These are phyloP conservation scores for Trichoderma sp. DNA, from an alignment of 2,329 filamentous ascomycete species.

Conservation along the genomic window DNA sequence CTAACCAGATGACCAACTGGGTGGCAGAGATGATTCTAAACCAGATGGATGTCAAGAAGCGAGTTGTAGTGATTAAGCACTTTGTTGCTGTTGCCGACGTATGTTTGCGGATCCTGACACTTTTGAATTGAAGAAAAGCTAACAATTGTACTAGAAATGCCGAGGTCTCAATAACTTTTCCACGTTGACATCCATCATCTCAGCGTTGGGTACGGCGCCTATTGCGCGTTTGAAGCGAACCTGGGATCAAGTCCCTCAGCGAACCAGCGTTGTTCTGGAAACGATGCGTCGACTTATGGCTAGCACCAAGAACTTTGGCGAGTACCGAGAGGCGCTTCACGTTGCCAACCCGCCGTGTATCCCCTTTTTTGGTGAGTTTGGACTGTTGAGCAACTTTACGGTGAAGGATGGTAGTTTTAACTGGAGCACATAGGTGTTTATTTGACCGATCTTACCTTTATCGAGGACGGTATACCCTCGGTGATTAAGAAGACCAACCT, in stretches of 20 bases:
- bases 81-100: slow-evolving; percentile 96
- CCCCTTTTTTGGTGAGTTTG: slow-evolving; percentile 80
- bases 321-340: slow-evolving; percentile 91
- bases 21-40: slow-evolving; percentile 98
- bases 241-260: slow-evolving; percentile 88
- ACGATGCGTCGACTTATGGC: slow-evolving; percentile 93
- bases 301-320: slow-evolving; percentile 96
- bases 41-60: slow-evolving; percentile 90
- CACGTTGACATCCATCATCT: slow-evolving; percentile 95
- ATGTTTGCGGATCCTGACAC: slow-evolving; percentile 39
- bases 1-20: slow-evolving; percentile 99
- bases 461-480: slow-evolving; percentile 95
- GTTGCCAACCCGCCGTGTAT: slow-evolving; percentile 94
- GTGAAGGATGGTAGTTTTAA: not conserved
- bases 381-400: not conserved
- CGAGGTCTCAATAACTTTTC: slow-evolving; percentile 93
- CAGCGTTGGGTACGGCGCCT: slow-evolving; percentile 87
- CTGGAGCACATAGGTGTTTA: slow-evolving; percentile 69
- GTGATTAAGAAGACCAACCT: slow-evolving; percentile 94
- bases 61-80: slow-evolving; percentile 96
- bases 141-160: slow-evolving; percentile 49
- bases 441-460: slow-evolving; percentile 94
- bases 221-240: slow-evolving; percentile 92
- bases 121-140: not conserved
- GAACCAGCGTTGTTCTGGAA: slow-evolving; percentile 76